Evolutionary conservation across 306 rosid species (phyloP).

Genomic region (Pyrus communis): DNA sequence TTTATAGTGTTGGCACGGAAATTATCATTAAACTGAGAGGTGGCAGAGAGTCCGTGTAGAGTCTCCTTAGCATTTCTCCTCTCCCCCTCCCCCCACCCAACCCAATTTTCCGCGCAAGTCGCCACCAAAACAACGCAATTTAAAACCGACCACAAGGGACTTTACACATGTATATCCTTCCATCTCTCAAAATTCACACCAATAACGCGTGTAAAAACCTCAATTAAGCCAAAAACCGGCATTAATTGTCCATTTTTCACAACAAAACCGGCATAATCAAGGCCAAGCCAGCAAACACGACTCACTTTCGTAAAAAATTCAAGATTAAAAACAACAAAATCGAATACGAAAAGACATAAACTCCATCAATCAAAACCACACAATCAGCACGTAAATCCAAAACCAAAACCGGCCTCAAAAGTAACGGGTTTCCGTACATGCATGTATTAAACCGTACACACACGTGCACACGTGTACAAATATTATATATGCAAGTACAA

Average conservation of each 20-base stretch:
- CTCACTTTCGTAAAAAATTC: neutral
- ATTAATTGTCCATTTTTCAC: neutral
- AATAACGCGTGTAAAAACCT: neutral
- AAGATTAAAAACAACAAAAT: neutral
- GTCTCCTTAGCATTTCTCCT: too few relatives aligned
- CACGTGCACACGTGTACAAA: neutral
- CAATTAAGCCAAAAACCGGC: neutral
- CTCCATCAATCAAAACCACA: neutral
- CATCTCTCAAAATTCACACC: neutral
- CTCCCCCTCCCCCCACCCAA: too few relatives aligned
- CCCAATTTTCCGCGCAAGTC: neutral
- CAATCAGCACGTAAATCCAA: neutral
- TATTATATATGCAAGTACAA: neutral
- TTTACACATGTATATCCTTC: neutral
- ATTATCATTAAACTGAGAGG: too few relatives aligned
- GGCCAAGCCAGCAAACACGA: neutral
- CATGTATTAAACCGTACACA: neutral
- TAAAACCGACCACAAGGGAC: neutral
- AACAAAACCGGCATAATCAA: neutral
- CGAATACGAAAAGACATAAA: neutral
- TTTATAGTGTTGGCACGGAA: too few relatives aligned
- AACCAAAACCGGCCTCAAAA: neutral
- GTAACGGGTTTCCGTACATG: neutral
- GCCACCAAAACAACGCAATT: neutral
- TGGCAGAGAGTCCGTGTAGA: too few relatives aligned